These are phyloP conservation scores for Zarea fungicola DNA, from an alignment of 2,329 filamentous ascomycete species.

Conservation along the genomic window DNA sequence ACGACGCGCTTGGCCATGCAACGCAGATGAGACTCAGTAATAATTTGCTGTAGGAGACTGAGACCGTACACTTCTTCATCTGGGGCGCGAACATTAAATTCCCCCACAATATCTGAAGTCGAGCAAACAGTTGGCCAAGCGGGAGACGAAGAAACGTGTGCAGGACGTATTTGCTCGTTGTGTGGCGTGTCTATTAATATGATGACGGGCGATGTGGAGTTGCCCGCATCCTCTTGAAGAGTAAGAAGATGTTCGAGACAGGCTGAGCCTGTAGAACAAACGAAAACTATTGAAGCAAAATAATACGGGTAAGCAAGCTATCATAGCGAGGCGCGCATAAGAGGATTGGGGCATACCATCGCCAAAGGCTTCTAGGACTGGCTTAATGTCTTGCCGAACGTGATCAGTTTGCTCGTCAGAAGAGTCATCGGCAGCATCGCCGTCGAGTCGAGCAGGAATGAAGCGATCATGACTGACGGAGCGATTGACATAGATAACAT, in stretches of 20 bases:
- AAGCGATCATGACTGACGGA: conserved; percentile 43
- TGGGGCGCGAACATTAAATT: conserved; percentile 35
- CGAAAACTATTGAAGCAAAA: conserved; percentile 49
- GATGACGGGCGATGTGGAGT: conserved; percentile 51
- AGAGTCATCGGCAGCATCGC: conserved; percentile 12
- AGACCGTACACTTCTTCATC: conserved; percentile 52
- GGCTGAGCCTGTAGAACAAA: conserved; percentile 48
- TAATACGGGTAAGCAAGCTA: conserved; percentile 7
- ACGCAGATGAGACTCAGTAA: conserved; percentile 52
- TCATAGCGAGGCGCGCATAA: conserved; percentile 14
- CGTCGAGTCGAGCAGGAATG: conserved; percentile 26
- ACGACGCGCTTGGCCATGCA: conserved; percentile 53
- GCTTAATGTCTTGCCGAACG: conserved; percentile 41
- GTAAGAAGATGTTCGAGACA: conserved; percentile 50
- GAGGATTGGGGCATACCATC: conserved; percentile 38
- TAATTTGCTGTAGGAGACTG: conserved; percentile 49
- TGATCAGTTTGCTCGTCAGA: conserved; percentile 30
- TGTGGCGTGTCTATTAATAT: conserved; percentile 53
- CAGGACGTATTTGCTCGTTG: conserved; percentile 36
- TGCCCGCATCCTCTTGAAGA: conserved; percentile 46
- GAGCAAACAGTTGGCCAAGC: conserved; percentile 28
- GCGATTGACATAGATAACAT: conserved; percentile 57
- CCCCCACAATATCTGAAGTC: conserved; percentile 31
- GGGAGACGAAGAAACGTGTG: conserved; percentile 7
- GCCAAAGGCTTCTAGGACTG: conserved; percentile 50